These are phyloP conservation scores for Spongispora temasekensis DNA, from an alignment of 1,284 basidiomycete genomes.

Conservation along the genomic window DNA sequence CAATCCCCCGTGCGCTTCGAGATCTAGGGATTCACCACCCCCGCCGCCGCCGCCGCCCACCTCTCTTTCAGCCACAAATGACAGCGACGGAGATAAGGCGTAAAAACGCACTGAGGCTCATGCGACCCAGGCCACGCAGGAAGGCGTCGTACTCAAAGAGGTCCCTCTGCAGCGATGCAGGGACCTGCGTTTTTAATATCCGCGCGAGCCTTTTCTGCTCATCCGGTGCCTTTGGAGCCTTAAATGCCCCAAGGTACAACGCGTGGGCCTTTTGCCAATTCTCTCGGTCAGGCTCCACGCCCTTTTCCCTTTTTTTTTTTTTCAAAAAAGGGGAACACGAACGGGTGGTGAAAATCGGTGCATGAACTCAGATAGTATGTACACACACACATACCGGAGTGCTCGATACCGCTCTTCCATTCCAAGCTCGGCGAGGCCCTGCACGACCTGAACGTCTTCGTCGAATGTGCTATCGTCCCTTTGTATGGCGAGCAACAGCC, in stretches of 20 bases:
- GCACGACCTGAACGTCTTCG: slow-evolving; percentile 52
- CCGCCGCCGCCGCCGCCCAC: too few species aligned
- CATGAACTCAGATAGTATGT: slow-evolving; percentile 9
- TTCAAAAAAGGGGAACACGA: too few species aligned
- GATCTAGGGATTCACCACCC: slow-evolving; percentile 57
- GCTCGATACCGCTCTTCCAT: slow-evolving; percentile 66
- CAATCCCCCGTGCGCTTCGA: slow-evolving; percentile 85
- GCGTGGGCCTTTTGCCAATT: slow-evolving; percentile 65
- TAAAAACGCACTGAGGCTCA: slow-evolving; percentile 71
- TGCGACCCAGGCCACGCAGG: slow-evolving; percentile 72
- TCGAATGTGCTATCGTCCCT: slow-evolving; percentile 44
- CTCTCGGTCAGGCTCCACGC: slow-evolving; percentile 54
- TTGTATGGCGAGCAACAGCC: slow-evolving; percentile 61
- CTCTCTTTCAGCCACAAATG: slow-evolving; percentile 9
- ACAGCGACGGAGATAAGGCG: slow-evolving; percentile 1
- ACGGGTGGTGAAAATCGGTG: too few species aligned
- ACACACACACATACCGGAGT: slow-evolving; percentile 49
- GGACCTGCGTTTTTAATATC: slow-evolving; percentile 58
- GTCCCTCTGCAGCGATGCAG: slow-evolving; percentile 50
- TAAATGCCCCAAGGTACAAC: slow-evolving; percentile 60
- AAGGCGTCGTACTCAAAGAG: slow-evolving; percentile 79
- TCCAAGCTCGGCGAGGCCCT: slow-evolving; percentile 59
- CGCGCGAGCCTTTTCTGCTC: slow-evolving; percentile 60
- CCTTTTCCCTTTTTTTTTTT: slow-evolving; percentile 24
- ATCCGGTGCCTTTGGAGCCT: slow-evolving; percentile 45